phyloP scores from a whole-genome alignment of 345 rosid genomes.

The Eucalyptus coolabah region DNA sequence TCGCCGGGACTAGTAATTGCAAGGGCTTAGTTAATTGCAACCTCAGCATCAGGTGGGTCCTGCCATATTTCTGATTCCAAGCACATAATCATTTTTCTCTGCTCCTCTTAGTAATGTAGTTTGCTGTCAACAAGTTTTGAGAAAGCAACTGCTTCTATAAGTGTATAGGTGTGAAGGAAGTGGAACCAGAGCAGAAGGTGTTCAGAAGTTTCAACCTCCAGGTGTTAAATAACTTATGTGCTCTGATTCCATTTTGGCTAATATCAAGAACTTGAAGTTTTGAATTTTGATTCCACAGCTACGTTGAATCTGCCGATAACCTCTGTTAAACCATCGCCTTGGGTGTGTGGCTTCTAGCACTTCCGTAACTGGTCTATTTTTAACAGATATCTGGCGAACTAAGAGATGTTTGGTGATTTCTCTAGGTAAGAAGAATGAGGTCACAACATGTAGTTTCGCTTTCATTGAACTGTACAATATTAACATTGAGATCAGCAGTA shows the following conservation, averaged over 20 bases:
- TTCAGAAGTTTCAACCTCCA: background rate
- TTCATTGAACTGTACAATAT: background rate
- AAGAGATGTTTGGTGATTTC: background rate
- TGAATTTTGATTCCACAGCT: background rate
- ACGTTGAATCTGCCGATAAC: background rate
- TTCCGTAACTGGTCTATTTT: background rate
- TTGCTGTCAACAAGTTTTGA: background rate
- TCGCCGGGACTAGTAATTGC: background rate
- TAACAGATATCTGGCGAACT: background rate
- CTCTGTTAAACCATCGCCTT: background rate
- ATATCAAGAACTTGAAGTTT: background rate
- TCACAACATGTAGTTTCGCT: background rate
- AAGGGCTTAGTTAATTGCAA: constrained; percentile 1
- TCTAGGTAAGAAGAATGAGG: background rate
- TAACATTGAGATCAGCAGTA: background rate
- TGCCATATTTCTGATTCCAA: background rate
- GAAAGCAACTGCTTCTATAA: background rate
- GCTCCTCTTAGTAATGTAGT: background rate
- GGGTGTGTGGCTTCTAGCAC: background rate
- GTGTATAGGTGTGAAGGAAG: background rate
- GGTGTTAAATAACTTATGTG: background rate
- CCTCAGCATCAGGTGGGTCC: constrained; percentile 58
- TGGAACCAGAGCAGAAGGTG: background rate
- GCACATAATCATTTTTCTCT: background rate
- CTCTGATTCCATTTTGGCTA: background rate